Percentiles rank a stretch among this genome's conserved stretches.
Conservation (phyloP, 23 red algal genomes). For the Gracilaria caudata region DNA sequence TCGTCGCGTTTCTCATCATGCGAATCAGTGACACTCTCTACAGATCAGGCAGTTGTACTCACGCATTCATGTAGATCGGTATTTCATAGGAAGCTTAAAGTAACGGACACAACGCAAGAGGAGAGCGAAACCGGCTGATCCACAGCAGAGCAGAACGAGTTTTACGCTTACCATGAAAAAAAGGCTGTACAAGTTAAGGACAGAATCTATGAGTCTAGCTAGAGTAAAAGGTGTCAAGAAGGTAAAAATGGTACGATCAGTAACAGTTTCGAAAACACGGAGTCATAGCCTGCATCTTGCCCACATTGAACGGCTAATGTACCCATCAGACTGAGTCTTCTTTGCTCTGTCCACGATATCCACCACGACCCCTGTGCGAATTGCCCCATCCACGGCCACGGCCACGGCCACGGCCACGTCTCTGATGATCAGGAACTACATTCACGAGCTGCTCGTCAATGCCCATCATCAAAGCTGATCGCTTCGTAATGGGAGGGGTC, state of each 20-base stretch:
- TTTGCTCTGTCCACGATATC: background rate
- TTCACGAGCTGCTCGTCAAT: slow-evolving; percentile 25
- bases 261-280: slow-evolving; percentile 23
- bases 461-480: slow-evolving; percentile 21
- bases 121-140: background rate
- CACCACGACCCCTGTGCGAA: background rate
- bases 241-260: slow-evolving; percentile 7
- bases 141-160: background rate
- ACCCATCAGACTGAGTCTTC: background rate
- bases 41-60: background rate
- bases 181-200: slow-evolving; percentile 39
- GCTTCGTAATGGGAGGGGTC: slow-evolving; percentile 63
- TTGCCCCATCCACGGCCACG: slow-evolving; percentile 28
- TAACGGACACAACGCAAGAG: background rate
- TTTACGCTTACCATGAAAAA: slow-evolving; percentile 15
- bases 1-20: too few species aligned
- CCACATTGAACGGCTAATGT: background rate
- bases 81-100: background rate
- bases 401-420: slow-evolving; percentile 43
- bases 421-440: slow-evolving; percentile 7
- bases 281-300: background rate
- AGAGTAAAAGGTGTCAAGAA: slow-evolving; percentile 19
- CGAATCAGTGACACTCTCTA: background rate
- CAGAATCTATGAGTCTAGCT: slow-evolving; percentile 18
- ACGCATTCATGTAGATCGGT: background rate